Conservation (phyloP, 2,329 filamentous ascomycete genomes). For the Fusarium sp. region DNA sequence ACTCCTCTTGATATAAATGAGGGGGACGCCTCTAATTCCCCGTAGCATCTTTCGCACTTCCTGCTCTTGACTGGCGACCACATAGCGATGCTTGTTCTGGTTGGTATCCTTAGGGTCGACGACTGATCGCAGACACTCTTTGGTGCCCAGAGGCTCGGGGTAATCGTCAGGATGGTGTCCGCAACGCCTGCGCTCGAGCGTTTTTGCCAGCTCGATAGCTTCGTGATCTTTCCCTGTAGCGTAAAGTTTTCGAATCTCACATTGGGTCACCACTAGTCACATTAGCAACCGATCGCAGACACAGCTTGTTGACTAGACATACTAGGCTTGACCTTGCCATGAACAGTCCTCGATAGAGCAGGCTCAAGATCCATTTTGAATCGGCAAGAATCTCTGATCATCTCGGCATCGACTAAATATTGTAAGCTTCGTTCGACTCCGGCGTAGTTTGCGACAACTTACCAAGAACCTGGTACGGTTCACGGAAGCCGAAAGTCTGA, state of each 20-base stretch:
- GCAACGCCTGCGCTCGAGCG: conserved; percentile 79
- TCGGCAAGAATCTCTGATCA: conserved; percentile 81
- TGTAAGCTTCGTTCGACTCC: conserved; percentile 38
- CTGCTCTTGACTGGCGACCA: conserved; percentile 78
- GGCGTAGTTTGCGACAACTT: conserved; percentile 43
- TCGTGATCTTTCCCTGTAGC: conserved; percentile 64
- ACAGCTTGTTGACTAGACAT: conserved; percentile 49
- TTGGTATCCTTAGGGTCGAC: conserved; percentile 80
- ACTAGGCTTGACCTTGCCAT: conserved; percentile 87
- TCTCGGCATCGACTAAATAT: conserved; percentile 78
- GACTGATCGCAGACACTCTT: conserved; percentile 78
- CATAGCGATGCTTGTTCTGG: conserved; percentile 82
- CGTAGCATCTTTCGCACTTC: conserved; percentile 73
- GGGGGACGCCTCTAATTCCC: conserved; percentile 75
- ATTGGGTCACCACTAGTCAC: conserved; percentile 79
- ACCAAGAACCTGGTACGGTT: conserved; percentile 91
- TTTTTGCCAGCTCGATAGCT: conserved; percentile 81
- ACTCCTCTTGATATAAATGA: conserved; percentile 81
- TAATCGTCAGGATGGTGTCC: conserved; percentile 79
- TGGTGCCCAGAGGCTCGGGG: conserved; percentile 74
- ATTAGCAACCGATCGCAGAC: conserved; percentile 38
- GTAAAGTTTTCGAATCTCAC: conserved; percentile 83
- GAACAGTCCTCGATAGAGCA: conserved; percentile 82
- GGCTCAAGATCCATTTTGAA: conserved; percentile 91
- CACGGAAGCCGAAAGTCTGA: conserved; percentile 87